A percentile compares a stretch with the other conserved stretches of the same genome.
Evolutionary conservation across 768 basidiomycete genomes (phyloP).

Genomic region (Glaciozyma martinii): DNA sequence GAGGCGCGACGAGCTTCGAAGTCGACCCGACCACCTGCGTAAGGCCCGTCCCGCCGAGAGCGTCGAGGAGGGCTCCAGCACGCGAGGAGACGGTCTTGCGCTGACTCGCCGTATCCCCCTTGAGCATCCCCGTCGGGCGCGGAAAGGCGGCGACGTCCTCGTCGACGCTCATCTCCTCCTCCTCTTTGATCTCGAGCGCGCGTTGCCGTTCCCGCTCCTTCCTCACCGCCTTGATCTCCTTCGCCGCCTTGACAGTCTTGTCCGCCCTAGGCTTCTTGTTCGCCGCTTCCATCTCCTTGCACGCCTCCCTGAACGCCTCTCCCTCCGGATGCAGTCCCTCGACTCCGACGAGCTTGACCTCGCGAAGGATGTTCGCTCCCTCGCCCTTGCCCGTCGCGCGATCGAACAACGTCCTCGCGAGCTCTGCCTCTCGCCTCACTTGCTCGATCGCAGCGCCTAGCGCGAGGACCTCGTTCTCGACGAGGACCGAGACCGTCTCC

Average conservation of each 20-base stretch:
- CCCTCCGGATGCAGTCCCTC: background rate
- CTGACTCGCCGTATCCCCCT: background rate
- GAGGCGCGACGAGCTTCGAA: background rate
- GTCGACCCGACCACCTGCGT: background rate
- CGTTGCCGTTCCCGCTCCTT: background rate
- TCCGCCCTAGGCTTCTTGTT: slow-evolving; percentile 11
- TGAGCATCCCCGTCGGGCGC: slow-evolving; percentile 11
- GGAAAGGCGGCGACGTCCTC: background rate
- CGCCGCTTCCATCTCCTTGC: slow-evolving; percentile 7
- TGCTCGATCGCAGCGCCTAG: background rate
- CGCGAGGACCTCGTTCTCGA: slow-evolving; percentile 5
- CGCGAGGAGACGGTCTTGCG: background rate
- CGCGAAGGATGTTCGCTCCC: background rate
- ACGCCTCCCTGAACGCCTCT: background rate
- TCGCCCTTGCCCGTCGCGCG: slow-evolving; percentile 16
- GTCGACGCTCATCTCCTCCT: background rate
- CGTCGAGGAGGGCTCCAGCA: slow-evolving; percentile 8
- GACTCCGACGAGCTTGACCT: slow-evolving; percentile 18
- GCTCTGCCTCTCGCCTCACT: background rate
- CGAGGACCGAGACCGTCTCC: slow-evolving; percentile 6
- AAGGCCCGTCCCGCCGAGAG: background rate
- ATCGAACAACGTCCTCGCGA: slow-evolving; percentile 11
- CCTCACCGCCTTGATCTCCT: slow-evolving; percentile 17
- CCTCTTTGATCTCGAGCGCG: background rate
- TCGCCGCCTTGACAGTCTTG: slow-evolving; percentile 8